Evolutionary conservation across 169 alveolate genomes (phyloP), one percentile per base, ranked within the genome.

Genomic region (Cryptosporidium viatorum): DNA sequence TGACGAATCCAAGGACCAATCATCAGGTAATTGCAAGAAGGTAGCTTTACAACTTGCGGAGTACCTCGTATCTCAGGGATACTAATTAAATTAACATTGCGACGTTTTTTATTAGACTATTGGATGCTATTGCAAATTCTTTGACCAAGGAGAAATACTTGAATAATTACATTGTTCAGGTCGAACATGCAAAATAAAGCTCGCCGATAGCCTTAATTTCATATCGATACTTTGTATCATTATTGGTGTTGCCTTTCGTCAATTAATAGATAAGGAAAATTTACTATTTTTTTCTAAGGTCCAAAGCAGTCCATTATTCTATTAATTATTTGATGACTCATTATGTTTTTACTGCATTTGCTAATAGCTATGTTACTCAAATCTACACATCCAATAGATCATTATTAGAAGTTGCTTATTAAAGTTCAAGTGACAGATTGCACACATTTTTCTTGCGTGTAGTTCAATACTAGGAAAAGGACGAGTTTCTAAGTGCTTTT

Each of bases 1-100:
- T 60, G 94, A 92, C 16, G 94, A 92, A 45, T 85, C 62, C 48
- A 80, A 80, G 62, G 93, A 91, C 33, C 94, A 92, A 62, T 50
- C 71, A 37, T 51, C 85, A 23, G 94, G 93, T 5, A 91, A 92
- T 52, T 71, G 93, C 62, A 62, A 91, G 71, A 85, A 74, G 71
- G 68, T 84, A 35, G 93, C 94, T 9, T 65, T 92, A 29, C 84
- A 84, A 31, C 85, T 92, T 37, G 93, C 94, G 0, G 93, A 92
- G 70, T 80, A 92, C 60, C 92, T 92, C 23, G 86, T 37, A 62
- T 71, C 86, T 39, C 85, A 71, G 18, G 93, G 93, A 26, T 92
- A 86, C 70, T 92, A 80, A 71, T 14, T 55, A 21, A 31, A 29
- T 23, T 55, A 0, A n/a, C n/a, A 26, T 48, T 48, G 55, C 12